Conservation (phyloP, 2,329 filamentous ascomycete genomes). For the Pestalotiopsis sp. region DNA sequence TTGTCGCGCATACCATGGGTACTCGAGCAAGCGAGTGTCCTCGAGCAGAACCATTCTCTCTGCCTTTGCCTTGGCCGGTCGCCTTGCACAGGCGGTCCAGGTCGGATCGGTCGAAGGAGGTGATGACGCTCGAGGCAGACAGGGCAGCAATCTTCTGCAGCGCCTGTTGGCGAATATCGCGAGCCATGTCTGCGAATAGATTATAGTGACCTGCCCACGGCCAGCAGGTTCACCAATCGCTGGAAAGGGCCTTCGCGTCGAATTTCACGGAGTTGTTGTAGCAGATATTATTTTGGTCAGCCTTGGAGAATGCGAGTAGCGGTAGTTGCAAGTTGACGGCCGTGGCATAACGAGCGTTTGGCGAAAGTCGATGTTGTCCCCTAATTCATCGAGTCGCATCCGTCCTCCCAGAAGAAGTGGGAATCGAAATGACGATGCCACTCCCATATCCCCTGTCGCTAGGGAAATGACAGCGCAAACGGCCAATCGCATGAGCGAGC, state of each 20-base stretch:
- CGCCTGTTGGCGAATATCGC: conserved; percentile 63
- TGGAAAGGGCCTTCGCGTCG: background rate
- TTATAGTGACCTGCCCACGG: conserved; percentile 16
- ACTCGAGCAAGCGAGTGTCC: conserved; percentile 51
- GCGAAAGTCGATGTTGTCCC: background rate
- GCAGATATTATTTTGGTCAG: background rate
- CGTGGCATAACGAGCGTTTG: background rate
- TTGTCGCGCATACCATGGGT: conserved; percentile 56
- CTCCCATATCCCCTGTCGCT: background rate
- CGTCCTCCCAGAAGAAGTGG: background rate
- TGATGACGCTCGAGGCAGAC: conserved; percentile 56
- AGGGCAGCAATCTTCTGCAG: conserved; percentile 68
- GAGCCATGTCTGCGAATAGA: conserved; percentile 42
- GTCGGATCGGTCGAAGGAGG: conserved; percentile 63
- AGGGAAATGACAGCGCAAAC: conserved; percentile 5
- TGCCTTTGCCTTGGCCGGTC: conserved; percentile 45
- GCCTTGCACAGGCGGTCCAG: conserved; percentile 64
- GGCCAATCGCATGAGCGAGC: background rate
- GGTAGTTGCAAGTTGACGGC: background rate
- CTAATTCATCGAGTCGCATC: background rate
- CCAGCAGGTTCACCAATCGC: background rate
- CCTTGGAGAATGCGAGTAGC: background rate
- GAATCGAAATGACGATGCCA: background rate
- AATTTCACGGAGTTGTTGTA: background rate
- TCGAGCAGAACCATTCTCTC: conserved; percentile 51